Evolutionary conservation across 129 eudicot species (phyloP).

Genomic region (Tanacetum coccineum): DNA sequence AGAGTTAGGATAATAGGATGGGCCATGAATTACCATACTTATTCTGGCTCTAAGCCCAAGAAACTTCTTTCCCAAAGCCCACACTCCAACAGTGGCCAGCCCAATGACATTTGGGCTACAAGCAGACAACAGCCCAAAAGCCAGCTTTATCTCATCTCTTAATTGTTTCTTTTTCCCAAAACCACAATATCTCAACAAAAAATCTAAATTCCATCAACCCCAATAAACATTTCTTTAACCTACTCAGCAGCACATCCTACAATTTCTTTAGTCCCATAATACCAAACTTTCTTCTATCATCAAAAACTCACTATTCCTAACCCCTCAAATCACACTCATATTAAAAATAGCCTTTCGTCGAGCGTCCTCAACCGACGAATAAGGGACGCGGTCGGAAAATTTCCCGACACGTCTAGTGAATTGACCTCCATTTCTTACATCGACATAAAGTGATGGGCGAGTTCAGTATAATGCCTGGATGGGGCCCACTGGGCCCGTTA

Average conservation of each 20-base stretch:
- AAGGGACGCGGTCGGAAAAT: slow-evolving; percentile 62
- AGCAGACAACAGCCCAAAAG: slow-evolving; percentile 85
- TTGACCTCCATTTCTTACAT: slow-evolving; percentile 73
- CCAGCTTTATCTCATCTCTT: slow-evolving; percentile 81
- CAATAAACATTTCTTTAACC: slow-evolving; percentile 69
- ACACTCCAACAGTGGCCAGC: slow-evolving; percentile 56
- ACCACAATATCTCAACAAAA: slow-evolving; percentile 97
- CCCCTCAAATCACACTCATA: slow-evolving; percentile 55
- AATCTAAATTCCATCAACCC: slow-evolving; percentile 64
- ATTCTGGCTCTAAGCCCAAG: slow-evolving; percentile 68
- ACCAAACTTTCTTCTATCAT: slow-evolving; percentile 77
- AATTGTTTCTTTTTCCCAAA: slow-evolving; percentile 84
- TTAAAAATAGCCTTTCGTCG: slow-evolving; percentile 74
- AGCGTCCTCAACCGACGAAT: slow-evolving; percentile 90
- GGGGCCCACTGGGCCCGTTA: slow-evolving; percentile 72
- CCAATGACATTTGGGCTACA: slow-evolving; percentile 83
- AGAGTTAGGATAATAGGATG: neutral
- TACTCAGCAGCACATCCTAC: slow-evolving; percentile 90
- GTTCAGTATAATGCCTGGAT: slow-evolving; percentile 80
- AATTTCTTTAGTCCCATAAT: slow-evolving; percentile 71
- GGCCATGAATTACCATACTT: slow-evolving; percentile 48
- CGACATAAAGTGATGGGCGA: slow-evolving; percentile 96
- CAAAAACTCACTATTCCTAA: slow-evolving; percentile 67
- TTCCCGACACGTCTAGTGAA: slow-evolving; percentile 46
- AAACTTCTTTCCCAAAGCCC: slow-evolving; percentile 96